Conservation (phyloP, 2,329 filamentous ascomycete genomes). For the Neodidymelliopsis sp. region DNA sequence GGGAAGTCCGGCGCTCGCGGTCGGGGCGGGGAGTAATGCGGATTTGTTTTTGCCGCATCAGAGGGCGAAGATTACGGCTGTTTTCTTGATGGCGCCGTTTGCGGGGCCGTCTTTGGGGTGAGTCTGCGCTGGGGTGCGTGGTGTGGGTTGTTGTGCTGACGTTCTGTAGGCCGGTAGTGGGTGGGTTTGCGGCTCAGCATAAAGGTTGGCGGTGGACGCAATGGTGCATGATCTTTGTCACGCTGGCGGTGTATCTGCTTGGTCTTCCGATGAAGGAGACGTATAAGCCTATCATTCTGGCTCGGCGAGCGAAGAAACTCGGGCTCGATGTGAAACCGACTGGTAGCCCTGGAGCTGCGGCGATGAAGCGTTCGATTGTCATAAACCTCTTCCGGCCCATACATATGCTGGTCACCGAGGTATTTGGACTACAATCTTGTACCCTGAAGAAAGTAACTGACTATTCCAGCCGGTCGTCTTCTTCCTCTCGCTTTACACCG, state of each 20-base stretch:
- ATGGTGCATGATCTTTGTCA: conserved; percentile 55
- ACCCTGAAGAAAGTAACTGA: not conserved
- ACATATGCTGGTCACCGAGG: conserved; percentile 52
- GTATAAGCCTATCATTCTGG: conserved; percentile 60
- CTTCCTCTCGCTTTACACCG: conserved; percentile 46
- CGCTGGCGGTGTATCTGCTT: conserved; percentile 45
- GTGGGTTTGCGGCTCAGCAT: conserved; percentile 56
- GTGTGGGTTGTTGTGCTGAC: not conserved
- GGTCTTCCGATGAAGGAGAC: conserved; percentile 62
- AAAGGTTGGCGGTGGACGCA: conserved; percentile 54
- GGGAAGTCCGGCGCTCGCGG: conserved; percentile 63
- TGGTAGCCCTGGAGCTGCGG: conserved; percentile 2
- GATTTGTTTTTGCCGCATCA: conserved; percentile 48
- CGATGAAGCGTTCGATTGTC: conserved; percentile 40
- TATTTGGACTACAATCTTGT: conserved; percentile 5
- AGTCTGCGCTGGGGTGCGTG: conserved; percentile 1
- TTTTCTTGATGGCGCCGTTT: conserved; percentile 53
- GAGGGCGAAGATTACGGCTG: conserved; percentile 44
- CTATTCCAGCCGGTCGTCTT: conserved; percentile 40
- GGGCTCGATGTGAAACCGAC: conserved; percentile 31
- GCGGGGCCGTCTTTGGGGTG: conserved; percentile 49
- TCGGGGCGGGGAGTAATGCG: conserved; percentile 52
- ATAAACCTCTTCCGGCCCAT: conserved; percentile 60
- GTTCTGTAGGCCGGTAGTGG: conserved; percentile 49
- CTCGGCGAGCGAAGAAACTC: conserved; percentile 44